Conservation (phyloP, 225 moss, liverwort and hornwort species). For the Climacium dendroides region DNA sequence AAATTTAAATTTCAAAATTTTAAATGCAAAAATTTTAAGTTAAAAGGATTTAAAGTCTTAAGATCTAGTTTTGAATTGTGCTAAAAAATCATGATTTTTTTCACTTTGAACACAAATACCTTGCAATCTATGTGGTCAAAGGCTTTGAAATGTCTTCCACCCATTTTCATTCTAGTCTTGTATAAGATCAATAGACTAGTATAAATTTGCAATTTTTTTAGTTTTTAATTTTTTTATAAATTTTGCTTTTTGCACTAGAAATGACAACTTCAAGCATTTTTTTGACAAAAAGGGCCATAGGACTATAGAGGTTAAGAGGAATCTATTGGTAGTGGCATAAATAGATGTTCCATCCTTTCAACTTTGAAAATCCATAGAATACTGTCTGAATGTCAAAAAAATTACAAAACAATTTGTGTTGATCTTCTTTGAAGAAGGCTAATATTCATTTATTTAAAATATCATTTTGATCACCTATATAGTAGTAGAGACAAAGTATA, state of each 20-base stretch:
- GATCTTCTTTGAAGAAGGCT: neutral
- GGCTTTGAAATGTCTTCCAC: neutral
- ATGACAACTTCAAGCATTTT: too few relatives aligned
- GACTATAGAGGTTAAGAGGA: accelerated
- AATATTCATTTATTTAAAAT: neutral
- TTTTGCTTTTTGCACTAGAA: too few relatives aligned
- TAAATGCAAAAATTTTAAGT: neutral
- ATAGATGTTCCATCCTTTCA: neutral
- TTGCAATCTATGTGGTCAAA: neutral
- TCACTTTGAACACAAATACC: neutral
- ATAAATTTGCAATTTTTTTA: too few relatives aligned
- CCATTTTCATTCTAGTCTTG: neutral
- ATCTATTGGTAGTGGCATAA: too few relatives aligned
- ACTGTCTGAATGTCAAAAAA: neutral
- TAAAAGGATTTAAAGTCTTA: neutral
- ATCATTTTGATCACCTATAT: neutral
- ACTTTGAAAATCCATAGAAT: neutral
- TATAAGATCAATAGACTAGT: too few relatives aligned
- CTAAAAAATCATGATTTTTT: neutral
- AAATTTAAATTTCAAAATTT: neutral
- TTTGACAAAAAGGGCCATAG: accelerated
- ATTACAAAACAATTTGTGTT: neutral
- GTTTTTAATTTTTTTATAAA: too few relatives aligned
- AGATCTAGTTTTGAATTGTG: neutral
- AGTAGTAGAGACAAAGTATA: neutral